A percentile compares a stretch with the other conserved stretches of the same genome.
Evolutionary conservation across 2,329 filamentous ascomycete species (phyloP).

Genomic region (Plectosphaerella cucumerina): DNA sequence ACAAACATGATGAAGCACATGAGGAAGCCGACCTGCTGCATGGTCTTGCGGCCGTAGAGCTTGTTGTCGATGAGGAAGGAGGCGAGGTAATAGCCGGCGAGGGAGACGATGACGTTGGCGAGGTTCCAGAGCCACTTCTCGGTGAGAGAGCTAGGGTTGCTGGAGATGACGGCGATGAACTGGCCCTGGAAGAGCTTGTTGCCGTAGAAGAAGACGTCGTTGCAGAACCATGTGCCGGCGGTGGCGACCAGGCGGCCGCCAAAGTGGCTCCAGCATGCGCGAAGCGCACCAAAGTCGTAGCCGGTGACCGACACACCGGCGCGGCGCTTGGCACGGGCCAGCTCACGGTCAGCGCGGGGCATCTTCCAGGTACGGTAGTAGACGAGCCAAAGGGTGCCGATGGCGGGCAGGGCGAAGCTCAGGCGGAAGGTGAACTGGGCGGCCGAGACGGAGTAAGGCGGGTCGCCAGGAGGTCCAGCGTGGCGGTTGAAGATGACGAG

Average conservation of each 20-base stretch:
- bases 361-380: constrained; percentile 97
- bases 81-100: constrained; percentile 85
- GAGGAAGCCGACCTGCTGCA: constrained; percentile 92
- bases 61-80: constrained; percentile 92
- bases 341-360: constrained; percentile 79
- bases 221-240: constrained; percentile 87
- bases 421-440: constrained; percentile 90
- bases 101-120: constrained; percentile 81
- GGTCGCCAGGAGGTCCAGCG: constrained; percentile 47
- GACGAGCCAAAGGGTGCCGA: constrained; percentile 89
- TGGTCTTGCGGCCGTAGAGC: constrained; percentile 91
- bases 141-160: constrained; percentile 68
- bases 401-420: constrained; percentile 85
- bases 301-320: constrained; percentile 68
- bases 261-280: constrained; percentile 75
- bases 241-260: constrained; percentile 84
- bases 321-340: constrained; percentile 80
- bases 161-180: constrained; percentile 80
- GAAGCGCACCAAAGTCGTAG: constrained; percentile 83
- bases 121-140: constrained; percentile 89
- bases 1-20: constrained; percentile 93
- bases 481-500: constrained; percentile 67
- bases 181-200: constrained; percentile 96
- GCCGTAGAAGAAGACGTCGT: constrained; percentile 98
- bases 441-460: constrained; percentile 72